Conservation (phyloP, 208 protist genomes). For the Crithidia thermophila region DNA sequence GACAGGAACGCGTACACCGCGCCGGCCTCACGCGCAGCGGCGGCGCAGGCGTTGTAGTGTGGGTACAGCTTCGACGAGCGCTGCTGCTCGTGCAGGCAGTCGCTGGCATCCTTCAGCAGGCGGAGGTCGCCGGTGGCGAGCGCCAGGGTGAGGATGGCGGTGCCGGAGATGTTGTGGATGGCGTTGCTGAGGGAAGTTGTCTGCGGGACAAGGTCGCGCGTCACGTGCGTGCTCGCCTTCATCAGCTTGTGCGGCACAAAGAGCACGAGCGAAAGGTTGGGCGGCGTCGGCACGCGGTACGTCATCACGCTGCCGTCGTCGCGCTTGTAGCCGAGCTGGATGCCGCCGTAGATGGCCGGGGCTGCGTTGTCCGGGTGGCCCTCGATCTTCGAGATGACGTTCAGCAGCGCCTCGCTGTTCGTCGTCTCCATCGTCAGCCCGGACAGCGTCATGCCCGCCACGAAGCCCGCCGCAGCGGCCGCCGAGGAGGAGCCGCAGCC, state of each 20-base stretch:
- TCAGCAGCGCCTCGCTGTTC: slow-evolving; percentile 74
- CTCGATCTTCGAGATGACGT: slow-evolving; percentile 86
- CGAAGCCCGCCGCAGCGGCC: slow-evolving; percentile 88
- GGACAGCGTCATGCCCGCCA: slow-evolving; percentile 88
- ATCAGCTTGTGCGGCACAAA: slow-evolving; percentile 89
- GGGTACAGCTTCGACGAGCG: slow-evolving; percentile 73
- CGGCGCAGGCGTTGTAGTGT: slow-evolving; percentile 71
- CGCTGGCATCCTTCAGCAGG: slow-evolving; percentile 67
- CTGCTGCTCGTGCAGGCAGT: slow-evolving; percentile 88
- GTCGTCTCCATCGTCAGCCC: slow-evolving; percentile 81
- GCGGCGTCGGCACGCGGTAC: slow-evolving; percentile 78
- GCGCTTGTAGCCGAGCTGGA: slow-evolving; percentile 86
- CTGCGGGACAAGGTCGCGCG: slow-evolving; percentile 75
- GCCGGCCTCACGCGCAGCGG: slow-evolving; percentile 61
- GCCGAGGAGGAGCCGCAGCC: slow-evolving; percentile 92
- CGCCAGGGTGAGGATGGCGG: slow-evolving; percentile 86
- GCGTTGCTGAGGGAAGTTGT: slow-evolving; percentile 74
- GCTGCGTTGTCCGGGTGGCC: slow-evolving; percentile 95
- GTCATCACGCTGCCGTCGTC: slow-evolving; percentile 50
- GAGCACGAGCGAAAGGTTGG: slow-evolving; percentile 80
- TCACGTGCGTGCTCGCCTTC: slow-evolving; percentile 89
- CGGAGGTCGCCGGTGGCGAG: slow-evolving; percentile 73
- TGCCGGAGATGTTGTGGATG: slow-evolving; percentile 92
- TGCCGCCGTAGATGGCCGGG: slow-evolving; percentile 93
- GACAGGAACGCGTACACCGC: slow-evolving; percentile 84